phyloP scores from a whole-genome alignment of 495 filamentous ascomycete genomes.

The Penicilliopsis zonata region DNA sequence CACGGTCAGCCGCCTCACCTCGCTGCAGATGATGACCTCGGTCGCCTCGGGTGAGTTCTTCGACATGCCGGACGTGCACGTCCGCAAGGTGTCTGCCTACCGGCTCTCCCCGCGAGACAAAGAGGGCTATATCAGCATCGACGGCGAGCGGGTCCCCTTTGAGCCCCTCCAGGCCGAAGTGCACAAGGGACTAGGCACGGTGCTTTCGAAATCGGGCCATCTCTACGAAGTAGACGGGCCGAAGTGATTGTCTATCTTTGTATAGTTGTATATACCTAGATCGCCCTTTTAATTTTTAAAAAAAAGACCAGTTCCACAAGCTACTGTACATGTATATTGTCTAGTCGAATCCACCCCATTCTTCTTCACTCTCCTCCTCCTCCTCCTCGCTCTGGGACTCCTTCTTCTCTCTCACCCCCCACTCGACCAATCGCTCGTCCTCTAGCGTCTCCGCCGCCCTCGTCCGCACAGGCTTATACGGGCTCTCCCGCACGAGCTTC shows the following conservation, averaged over 20 bases:
- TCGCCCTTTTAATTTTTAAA: conserved; percentile 1
- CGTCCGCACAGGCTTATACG: conserved; percentile 58
- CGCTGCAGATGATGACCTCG: conserved; percentile 53
- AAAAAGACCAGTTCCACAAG: too few species aligned
- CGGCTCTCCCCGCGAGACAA: conserved; percentile 62
- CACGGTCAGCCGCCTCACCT: conserved; percentile 48
- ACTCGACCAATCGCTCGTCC: conserved; percentile 60
- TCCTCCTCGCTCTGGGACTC: conserved; percentile 19
- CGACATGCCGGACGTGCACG: conserved; percentile 61
- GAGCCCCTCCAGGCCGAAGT: conserved; percentile 84
- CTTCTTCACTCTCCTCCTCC: conserved; percentile 36
- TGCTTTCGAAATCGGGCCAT: conserved; percentile 57
- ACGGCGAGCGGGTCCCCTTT: conserved; percentile 80
- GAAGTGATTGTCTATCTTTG: conserved; percentile 6
- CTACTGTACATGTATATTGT: too few species aligned
- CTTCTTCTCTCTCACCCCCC: conserved; percentile 34
- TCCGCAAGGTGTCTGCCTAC: conserved; percentile 73
- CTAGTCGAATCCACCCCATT: conserved; percentile 68
- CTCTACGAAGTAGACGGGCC: conserved; percentile 62
- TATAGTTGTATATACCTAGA: not conserved
- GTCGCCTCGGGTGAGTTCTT: conserved; percentile 67
- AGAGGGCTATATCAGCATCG: conserved; percentile 82
- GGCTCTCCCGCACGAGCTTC: conserved; percentile 40
- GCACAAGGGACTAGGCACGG: conserved; percentile 73
- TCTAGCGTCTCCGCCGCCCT: conserved; percentile 59